phyloP scores from a whole-genome alignment of 129 eudicot genomes.

The Tagetes erecta region DNA sequence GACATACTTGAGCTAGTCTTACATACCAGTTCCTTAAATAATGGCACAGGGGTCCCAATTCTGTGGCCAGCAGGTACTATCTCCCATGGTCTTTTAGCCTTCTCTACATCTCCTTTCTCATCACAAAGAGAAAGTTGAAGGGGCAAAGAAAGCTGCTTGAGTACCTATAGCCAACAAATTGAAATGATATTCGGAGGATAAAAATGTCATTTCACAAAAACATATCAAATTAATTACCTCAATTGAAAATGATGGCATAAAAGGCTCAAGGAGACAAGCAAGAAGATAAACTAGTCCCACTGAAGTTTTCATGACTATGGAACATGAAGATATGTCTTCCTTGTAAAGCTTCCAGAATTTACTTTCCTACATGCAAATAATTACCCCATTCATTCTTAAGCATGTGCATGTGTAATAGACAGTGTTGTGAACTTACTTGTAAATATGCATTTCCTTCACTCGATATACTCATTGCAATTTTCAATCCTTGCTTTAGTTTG shows the following conservation, averaged over 20 bases:
- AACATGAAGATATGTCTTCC: slow-evolving; percentile 64
- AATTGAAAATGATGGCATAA: slow-evolving; percentile 77
- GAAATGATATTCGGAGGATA: slow-evolving; percentile 2
- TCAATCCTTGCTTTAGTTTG: slow-evolving; percentile 78
- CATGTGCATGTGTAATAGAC: no score
- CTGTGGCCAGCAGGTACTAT: slow-evolving; percentile 67
- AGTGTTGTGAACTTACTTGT: slow-evolving; percentile 48
- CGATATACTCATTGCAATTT: slow-evolving; percentile 69
- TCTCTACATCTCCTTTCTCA: slow-evolving; percentile 59
- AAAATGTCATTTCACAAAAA: not conserved
- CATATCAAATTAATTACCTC: slow-evolving; percentile 45
- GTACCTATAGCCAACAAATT: slow-evolving; percentile 50
- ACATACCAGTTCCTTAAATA: slow-evolving; percentile 77
- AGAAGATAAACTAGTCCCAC: slow-evolving; percentile 79
- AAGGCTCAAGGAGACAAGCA: slow-evolving; percentile 80
- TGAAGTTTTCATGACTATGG: slow-evolving; percentile 73
- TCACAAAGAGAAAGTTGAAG: slow-evolving; percentile 58
- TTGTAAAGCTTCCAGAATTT: slow-evolving; percentile 92
- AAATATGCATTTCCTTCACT: slow-evolving; percentile 80
- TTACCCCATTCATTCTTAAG: slow-evolving; percentile 10
- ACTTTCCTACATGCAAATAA: slow-evolving; percentile 52
- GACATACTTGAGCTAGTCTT: not conserved
- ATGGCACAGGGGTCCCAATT: slow-evolving; percentile 73
- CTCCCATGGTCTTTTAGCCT: slow-evolving; percentile 80
- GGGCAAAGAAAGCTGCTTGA: slow-evolving; percentile 73